Base-by-base conservation (phyloP, 2,329 filamentous ascomycete species). In the Botrytis deweyae region DNA sequence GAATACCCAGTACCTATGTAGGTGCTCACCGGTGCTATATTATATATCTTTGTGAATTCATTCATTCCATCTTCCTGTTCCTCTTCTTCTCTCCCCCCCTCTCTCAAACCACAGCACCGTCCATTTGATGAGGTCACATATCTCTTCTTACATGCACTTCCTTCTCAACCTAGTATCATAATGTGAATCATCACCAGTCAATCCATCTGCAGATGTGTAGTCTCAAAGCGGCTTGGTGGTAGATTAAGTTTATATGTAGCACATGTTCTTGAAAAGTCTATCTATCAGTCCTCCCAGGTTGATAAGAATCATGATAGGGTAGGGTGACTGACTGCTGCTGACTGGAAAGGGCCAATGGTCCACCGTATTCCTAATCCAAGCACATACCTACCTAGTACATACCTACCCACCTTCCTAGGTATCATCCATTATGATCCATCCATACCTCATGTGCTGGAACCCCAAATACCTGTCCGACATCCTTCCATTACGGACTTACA, bases 381-480 rank as follows among this genome's bases (percentile, higher is more conserved):
- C n/a, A 18, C 22, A 62, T 38, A 25, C 40, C 12, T 38, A 25
- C 40, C 12, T 40, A 40, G 29, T 29, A 33, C 59, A 62, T 40
- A 42, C 52, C 46, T 25, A 25, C 46, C 46, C 49, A 52, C 49
- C 22, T 33, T 33, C 33, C 33, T 14, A 25, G 49, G 25, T 52
- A 52, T 52, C 36, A 40, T 62, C 14, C 38, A 40, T 64, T 52
- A n/a, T 52, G 7, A 40, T 62, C 52, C 25, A 40, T 64, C 52
- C 25, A 40, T 64, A 12, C 62, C 61, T 63, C 62, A 63, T 63
- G 61, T 62, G 36, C 59, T 62, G 59, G 59, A 62, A 25, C 59
- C 59, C 22, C 36, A 62, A n/a, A 40, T 12, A 25, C 63, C 18
- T 65, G 40, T 65, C 63, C 63, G 63, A 49, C 64, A 52, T 38